phyloP scores from a whole-genome alignment of 192 early-diverging fungal species.

The Coemansia sp. region DNA sequence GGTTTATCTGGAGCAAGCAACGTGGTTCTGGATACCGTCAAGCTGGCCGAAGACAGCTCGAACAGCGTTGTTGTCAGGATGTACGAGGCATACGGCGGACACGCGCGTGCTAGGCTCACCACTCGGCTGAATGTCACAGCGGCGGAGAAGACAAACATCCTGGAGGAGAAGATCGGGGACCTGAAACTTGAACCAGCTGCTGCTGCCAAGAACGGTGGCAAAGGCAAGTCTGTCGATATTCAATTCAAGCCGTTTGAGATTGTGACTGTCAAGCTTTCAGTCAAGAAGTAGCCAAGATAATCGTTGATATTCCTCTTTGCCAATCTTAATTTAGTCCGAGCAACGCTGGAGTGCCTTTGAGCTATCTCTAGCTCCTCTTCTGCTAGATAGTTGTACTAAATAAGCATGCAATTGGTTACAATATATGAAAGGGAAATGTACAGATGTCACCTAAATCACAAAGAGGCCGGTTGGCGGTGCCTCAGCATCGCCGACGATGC shows the following conservation, averaged over 20 bases:
- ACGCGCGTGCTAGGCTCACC: constrained; percentile 19
- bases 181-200: constrained; percentile 2
- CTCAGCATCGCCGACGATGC: no score
- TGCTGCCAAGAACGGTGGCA: not conserved
- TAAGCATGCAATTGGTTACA: no score
- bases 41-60: constrained; percentile 76
- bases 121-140: constrained; percentile 15
- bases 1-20: constrained; percentile 52
- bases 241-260: constrained; percentile 43
- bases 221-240: constrained; percentile 11
- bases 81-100: constrained; percentile 92
- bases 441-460: no score
- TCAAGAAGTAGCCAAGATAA: not conserved
- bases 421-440: no score
- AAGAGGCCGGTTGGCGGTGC: no score
- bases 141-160: constrained; percentile 35
- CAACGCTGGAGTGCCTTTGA: no score
- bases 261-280: constrained; percentile 16
- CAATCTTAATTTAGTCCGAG: no score
- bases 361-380: no score
- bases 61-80: constrained; percentile 77
- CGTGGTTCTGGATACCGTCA: constrained; percentile 89
- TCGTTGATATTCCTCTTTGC: not conserved
- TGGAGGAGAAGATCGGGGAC: constrained; percentile 25
- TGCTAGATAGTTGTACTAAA: no score